Evolutionary conservation across 345 rosid species (phyloP).

Genomic region (Kandelia obovata): DNA sequence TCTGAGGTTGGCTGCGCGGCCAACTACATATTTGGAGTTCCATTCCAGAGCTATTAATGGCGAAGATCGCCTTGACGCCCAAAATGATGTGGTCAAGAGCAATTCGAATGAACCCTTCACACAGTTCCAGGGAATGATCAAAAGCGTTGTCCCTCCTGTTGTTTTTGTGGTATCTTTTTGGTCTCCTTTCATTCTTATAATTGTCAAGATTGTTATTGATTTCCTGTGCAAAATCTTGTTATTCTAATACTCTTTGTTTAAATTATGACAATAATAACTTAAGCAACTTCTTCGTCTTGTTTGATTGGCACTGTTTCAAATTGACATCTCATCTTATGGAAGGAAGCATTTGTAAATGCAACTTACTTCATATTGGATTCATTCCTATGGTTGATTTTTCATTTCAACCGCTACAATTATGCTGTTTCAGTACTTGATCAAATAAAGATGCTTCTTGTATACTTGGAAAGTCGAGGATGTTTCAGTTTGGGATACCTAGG

Average conservation of each 20-base stretch:
- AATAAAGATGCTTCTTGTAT: background rate
- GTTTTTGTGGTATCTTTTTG: conserved; percentile 46
- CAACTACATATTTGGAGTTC: conserved; percentile 10
- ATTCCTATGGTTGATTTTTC: too few relatives aligned
- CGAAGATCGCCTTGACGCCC: conserved; percentile 29
- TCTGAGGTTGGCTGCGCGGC: conserved; percentile 1
- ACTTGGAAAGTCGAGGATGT: background rate
- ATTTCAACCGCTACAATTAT: too few relatives aligned
- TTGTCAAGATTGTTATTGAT: background rate
- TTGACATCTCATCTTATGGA: too few relatives aligned
- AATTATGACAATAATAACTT: too few relatives aligned
- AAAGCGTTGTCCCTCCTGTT: conserved; percentile 47
- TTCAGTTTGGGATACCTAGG: background rate
- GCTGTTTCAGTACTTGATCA: background rate
- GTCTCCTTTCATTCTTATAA: background rate
- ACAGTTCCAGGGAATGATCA: conserved; percentile 38
- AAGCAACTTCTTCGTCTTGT: too few relatives aligned
- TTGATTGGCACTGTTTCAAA: too few relatives aligned
- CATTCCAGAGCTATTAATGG: conserved; percentile 31
- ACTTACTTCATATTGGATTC: too few relatives aligned
- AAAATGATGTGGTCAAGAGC: conserved; percentile 21
- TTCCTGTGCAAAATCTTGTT: background rate
- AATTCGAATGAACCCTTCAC: conserved; percentile 18
- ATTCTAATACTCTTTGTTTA: background rate
- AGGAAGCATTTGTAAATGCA: too few relatives aligned